A percentile compares a stretch with the other conserved stretches of the same genome.
Evolutionary conservation across 169 alveolate genomes (phyloP).

Genomic region (Plasmodium vinckei): DNA sequence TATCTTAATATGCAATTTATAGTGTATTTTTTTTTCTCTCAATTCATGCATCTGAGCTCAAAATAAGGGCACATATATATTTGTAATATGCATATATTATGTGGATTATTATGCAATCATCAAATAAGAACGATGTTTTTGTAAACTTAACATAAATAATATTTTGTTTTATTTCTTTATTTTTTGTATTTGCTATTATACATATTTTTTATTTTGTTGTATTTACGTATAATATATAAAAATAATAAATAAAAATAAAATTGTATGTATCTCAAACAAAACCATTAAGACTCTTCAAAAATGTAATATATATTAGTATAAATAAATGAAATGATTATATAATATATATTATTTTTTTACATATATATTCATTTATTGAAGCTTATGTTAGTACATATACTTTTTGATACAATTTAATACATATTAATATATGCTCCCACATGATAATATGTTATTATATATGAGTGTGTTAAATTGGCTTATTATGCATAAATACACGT

Average conservation of each 20-base stretch:
- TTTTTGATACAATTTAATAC: constrained; percentile 3
- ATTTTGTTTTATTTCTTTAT: constrained; percentile 3
- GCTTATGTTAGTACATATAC: not conserved
- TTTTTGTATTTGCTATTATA: not conserved
- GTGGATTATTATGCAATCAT: constrained; percentile 3
- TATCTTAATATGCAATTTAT: too few relatives aligned
- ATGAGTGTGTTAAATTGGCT: not conserved
- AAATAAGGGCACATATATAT: not conserved
- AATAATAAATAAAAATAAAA: not conserved
- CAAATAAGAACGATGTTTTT: constrained; percentile 11
- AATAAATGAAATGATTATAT: constrained; percentile 23
- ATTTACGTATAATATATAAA: constrained; percentile 6
- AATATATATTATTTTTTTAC: not conserved
- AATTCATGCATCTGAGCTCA: not conserved
- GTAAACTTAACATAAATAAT: constrained; percentile 16
- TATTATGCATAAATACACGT: not conserved
- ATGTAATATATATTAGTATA: constrained; percentile 4
- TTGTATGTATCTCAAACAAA: not conserved
- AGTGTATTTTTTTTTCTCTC: not conserved
- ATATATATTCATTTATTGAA: not conserved
- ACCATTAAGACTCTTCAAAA: constrained; percentile 4
- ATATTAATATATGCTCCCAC: constrained; percentile 6
- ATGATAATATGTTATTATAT: not conserved
- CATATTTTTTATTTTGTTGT: constrained; percentile 19
- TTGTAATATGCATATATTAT: not conserved